phyloP scores from a whole-genome alignment of 2,329 filamentous ascomycete species.

The Verticillium tricorpus region DNA sequence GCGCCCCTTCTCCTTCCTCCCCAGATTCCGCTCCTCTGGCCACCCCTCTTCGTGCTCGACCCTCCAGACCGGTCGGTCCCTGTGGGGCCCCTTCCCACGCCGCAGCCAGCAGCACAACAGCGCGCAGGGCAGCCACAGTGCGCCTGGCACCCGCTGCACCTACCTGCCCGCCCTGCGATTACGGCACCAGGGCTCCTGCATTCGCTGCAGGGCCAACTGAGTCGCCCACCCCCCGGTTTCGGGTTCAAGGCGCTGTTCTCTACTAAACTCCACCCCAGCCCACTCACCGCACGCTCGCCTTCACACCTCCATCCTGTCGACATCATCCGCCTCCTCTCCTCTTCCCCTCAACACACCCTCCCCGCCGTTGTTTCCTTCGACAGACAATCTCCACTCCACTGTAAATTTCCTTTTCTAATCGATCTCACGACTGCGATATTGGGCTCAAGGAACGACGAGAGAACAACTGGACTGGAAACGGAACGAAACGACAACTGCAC shows the following conservation, averaged over 20 bases:
- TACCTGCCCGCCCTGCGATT: background rate
- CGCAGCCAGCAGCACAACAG: background rate
- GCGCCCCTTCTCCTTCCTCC: background rate
- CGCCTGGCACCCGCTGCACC: background rate
- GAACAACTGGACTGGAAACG: background rate
- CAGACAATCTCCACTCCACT: slow-evolving; percentile 2
- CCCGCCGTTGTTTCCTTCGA: background rate
- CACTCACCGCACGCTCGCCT: background rate
- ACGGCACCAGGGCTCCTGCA: background rate
- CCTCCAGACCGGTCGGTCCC: background rate
- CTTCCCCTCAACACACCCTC: slow-evolving; percentile 1
- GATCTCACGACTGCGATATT: slow-evolving; percentile 1
- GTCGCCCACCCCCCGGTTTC: background rate
- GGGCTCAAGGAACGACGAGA: background rate
- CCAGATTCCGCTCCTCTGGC: background rate
- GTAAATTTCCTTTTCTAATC: background rate
- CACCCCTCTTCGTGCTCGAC: background rate
- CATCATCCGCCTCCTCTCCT: background rate
- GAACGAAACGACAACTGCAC: background rate
- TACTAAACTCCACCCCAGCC: background rate
- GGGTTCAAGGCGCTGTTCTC: background rate
- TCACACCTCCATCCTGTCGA: background rate
- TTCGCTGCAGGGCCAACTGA: background rate
- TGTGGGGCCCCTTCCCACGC: background rate
- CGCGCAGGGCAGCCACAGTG: background rate